Conservation (phyloP, 2,329 filamentous ascomycete genomes). For the Monosporascus ibericus region DNA sequence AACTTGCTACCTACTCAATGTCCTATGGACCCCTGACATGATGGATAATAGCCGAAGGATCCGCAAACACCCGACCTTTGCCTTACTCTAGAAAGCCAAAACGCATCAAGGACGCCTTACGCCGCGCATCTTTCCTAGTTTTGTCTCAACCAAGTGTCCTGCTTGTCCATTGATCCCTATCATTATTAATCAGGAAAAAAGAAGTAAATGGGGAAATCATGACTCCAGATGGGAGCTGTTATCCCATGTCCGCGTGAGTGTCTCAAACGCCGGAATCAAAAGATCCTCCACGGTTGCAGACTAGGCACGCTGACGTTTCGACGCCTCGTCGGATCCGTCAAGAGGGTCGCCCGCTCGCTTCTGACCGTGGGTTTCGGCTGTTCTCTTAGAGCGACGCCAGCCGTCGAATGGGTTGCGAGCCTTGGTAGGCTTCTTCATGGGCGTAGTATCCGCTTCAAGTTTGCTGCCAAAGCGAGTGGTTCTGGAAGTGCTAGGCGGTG, state of each 20-base stretch:
- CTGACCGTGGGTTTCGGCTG: slow-evolving; percentile 33
- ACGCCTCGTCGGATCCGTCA: slow-evolving; percentile 19
- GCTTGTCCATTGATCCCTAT: background rate
- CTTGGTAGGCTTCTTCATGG: slow-evolving; percentile 32
- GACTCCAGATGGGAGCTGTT: background rate
- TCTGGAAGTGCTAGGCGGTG: slow-evolving; percentile 57
- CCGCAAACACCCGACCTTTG: background rate
- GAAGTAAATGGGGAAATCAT: background rate
- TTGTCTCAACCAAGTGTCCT: background rate
- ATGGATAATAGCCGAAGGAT: background rate
- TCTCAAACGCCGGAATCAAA: slow-evolving; percentile 6
- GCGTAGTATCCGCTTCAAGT: slow-evolving; percentile 35
- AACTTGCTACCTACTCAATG: background rate
- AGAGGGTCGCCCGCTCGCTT: slow-evolving; percentile 38
- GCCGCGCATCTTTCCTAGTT: background rate
- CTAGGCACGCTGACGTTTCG: slow-evolving; percentile 27
- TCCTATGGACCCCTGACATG: background rate
- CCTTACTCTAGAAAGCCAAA: background rate
- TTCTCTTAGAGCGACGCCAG: slow-evolving; percentile 61
- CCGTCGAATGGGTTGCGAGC: slow-evolving; percentile 56
- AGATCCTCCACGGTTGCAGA: slow-evolving; percentile 7
- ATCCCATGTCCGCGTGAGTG: slow-evolving; percentile 1
- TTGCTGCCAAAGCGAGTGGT: slow-evolving; percentile 52
- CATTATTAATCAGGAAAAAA: background rate
- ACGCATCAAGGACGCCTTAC: background rate